Conservation (phyloP, 495 filamentous ascomycete species). For the Echria macrotheca region DNA sequence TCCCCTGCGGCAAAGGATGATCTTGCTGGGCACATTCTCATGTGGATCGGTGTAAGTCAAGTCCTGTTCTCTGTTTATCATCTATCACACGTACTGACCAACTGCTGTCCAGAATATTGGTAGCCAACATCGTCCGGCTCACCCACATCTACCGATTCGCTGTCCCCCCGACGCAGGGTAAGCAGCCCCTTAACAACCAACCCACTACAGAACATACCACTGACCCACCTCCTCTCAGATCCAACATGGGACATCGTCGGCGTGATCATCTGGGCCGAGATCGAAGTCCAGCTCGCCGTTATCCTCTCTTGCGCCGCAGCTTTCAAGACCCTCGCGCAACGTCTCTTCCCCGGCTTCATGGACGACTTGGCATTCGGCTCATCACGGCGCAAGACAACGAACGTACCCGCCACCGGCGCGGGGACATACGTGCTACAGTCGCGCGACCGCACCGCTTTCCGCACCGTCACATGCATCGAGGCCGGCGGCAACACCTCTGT, state of each 20-base stretch:
- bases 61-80: neutral
- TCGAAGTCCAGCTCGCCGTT: conserved; percentile 8
- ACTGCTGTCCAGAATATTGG: conserved; percentile 10
- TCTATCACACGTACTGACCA: too few species aligned
- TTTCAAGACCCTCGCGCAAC: conserved; percentile 4
- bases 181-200: neutral
- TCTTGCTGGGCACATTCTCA: conserved; percentile 11
- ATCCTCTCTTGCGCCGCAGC: conserved; percentile 8
- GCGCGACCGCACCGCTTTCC: neutral
- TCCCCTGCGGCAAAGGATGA: conserved; percentile 8
- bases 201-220: neutral
- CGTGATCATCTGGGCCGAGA: conserved; percentile 6
- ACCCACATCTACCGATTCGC: neutral
- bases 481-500: neutral
- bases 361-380: neutral
- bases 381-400: conserved; percentile 1
- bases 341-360: conserved; percentile 8
- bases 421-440: neutral
- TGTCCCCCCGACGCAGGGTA: conserved; percentile 1
- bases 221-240: neutral
- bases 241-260: conserved; percentile 4
- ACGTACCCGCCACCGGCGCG: neutral
- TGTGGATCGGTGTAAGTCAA: conserved; percentile 20
- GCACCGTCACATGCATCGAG: conserved; percentile 1
- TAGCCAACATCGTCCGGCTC: conserved; percentile 3